Percentiles rank a stretch among this genome's conserved stretches.
These are phyloP conservation scores for Hemisphaericaspora xylofermentans DNA, from an alignment of 1,139 yeast species.

Conservation along the genomic window DNA sequence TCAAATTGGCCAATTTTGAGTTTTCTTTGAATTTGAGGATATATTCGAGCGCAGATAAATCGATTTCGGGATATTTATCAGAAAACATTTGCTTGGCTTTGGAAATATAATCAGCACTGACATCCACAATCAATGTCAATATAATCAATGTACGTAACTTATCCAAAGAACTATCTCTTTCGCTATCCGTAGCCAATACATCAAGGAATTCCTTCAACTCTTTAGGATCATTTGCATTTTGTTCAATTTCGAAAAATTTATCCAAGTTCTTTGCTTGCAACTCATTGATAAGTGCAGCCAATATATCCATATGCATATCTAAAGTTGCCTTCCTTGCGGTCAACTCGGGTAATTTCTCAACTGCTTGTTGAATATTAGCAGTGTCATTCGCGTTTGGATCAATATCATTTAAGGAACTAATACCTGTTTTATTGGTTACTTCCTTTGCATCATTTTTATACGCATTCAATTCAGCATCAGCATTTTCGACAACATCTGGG, in stretches of 20 bases:
- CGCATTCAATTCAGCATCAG: constrained; percentile 75
- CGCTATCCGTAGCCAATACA: constrained; percentile 48
- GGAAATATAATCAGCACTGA: constrained; percentile 60
- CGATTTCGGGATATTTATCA: constrained; percentile 55
- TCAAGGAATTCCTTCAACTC: constrained; percentile 60
- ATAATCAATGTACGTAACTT: constrained; percentile 86
- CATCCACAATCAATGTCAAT: constrained; percentile 56
- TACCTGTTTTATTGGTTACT: constrained; percentile 77
- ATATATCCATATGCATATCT: constrained; percentile 96
- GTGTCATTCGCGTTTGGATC: constrained; percentile 67
- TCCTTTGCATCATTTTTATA: constrained; percentile 88
- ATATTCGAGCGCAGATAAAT: constrained; percentile 65
- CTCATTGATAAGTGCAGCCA: constrained; percentile 79
- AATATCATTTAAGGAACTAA: constrained; percentile 66
- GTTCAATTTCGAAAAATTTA: constrained; percentile 91
- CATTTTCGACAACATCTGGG: constrained; percentile 97
- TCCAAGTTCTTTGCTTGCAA: constrained; percentile 84
- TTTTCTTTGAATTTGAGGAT: constrained; percentile 80
- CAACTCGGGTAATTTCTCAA: constrained; percentile 86
- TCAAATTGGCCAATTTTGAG: constrained; percentile 60
- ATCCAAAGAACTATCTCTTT: constrained; percentile 64
- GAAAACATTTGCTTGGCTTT: constrained; percentile 66
- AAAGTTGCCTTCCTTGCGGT: constrained; percentile 85
- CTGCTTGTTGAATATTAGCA: constrained; percentile 80
- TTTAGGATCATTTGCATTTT: constrained; percentile 62